Conservation (phyloP, 106 monocot genomes). For the Dioscorea alata region DNA sequence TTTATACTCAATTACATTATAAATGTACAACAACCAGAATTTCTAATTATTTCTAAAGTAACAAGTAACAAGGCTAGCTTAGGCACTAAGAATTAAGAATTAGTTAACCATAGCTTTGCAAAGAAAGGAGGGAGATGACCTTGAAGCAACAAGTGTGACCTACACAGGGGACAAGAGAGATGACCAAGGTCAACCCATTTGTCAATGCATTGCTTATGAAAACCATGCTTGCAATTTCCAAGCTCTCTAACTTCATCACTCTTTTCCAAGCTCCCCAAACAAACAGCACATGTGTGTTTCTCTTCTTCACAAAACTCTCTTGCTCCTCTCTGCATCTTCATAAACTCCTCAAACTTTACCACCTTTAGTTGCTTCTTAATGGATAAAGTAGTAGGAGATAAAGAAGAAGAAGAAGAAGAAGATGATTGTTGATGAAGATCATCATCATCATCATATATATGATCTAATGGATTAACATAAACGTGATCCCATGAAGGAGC, state of each 20-base stretch:
- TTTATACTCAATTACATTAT: too few relatives aligned
- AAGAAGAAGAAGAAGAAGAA: too few relatives aligned
- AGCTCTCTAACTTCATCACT: slow-evolving; percentile 24
- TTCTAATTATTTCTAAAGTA: too few relatives aligned
- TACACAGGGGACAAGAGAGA: slow-evolving; percentile 20
- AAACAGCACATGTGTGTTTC: slow-evolving; percentile 10
- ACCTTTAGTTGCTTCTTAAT: slow-evolving; percentile 7
- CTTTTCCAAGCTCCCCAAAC: slow-evolving; percentile 12
- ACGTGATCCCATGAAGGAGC: slow-evolving; percentile 1
- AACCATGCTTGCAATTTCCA: slow-evolving; percentile 21
- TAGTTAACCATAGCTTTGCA: too few relatives aligned
- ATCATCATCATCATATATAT: not conserved
- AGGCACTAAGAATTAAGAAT: too few relatives aligned
- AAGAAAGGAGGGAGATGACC: too few relatives aligned
- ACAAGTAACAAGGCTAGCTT: too few relatives aligned
- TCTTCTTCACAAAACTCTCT: too few relatives aligned
- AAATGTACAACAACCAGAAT: too few relatives aligned
- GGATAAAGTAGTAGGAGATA: too few relatives aligned
- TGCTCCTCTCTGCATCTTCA: not conserved
- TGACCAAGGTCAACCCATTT: slow-evolving; percentile 26
- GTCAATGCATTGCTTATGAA: slow-evolving; percentile 25
- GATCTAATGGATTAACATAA: not conserved
- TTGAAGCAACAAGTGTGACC: slow-evolving; percentile 9
- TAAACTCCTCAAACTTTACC: slow-evolving; percentile 6
- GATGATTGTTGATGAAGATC: not conserved